Evolutionary conservation across 352 stramenopile species (phyloP).

Genomic region (Pythium folliculosum): DNA sequence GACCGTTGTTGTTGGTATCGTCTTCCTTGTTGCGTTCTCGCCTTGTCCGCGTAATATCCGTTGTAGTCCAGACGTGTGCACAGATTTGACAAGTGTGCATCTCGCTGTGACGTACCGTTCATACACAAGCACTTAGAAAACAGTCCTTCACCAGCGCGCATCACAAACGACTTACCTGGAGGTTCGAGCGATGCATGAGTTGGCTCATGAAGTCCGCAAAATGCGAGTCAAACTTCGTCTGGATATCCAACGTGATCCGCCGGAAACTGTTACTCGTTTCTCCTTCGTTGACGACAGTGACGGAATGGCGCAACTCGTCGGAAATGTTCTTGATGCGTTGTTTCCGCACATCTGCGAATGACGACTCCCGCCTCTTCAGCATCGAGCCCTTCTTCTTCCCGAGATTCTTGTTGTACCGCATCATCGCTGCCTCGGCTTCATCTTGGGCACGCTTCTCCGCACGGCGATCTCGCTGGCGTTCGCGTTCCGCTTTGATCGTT

Average conservation of each 20-base stretch:
- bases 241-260: constrained; percentile 73
- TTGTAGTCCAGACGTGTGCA: constrained; percentile 84
- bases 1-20: constrained; percentile 19
- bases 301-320: constrained; percentile 69
- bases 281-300: constrained; percentile 62
- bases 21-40: constrained; percentile 20
- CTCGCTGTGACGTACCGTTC: constrained; percentile 33
- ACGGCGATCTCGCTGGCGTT: constrained; percentile 72
- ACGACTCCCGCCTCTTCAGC: constrained; percentile 68
- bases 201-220: constrained; percentile 90
- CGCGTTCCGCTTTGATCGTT: constrained; percentile 80
- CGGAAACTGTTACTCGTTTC: constrained; percentile 77
- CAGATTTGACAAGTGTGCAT: constrained; percentile 71
- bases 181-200: constrained; percentile 73
- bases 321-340: constrained; percentile 81
- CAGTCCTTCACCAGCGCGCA: no score
- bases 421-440: constrained; percentile 74
- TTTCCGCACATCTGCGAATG: constrained; percentile 74
- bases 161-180: constrained; percentile 52
- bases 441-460: constrained; percentile 80
- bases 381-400: constrained; percentile 57
- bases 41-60: constrained; percentile 49
- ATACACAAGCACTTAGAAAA: background rate
- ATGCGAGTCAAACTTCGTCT: constrained; percentile 88
- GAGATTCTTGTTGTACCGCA: constrained; percentile 50